Percentiles rank a stretch among this genome's conserved stretches.
These are phyloP conservation scores for Spirogloea muscicola DNA, from an alignment of 139 green algal species.

Conservation along the genomic window DNA sequence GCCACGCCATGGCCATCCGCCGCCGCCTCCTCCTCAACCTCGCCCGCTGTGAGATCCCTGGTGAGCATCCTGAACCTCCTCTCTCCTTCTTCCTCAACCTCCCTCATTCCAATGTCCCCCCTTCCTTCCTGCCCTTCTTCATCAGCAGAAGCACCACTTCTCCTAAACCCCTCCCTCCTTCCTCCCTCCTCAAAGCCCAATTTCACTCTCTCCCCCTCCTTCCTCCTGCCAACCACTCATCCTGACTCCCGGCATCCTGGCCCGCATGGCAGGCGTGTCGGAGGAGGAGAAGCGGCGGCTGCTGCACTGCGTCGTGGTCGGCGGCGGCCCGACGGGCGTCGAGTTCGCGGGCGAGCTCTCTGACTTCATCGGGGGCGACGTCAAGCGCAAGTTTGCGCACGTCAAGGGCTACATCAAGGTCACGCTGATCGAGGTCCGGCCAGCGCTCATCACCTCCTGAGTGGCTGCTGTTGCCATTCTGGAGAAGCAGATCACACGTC, in stretches of 20 bases:
- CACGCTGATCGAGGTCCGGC: slow-evolving; percentile 38
- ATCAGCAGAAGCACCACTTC: too few species aligned
- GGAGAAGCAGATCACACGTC: too few species aligned
- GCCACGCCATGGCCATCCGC: slow-evolving; percentile 25
- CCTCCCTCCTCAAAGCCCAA: too few species aligned
- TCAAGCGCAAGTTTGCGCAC: slow-evolving; percentile 30
- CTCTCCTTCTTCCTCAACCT: too few species aligned
- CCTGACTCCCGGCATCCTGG: too few species aligned
- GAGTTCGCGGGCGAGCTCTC: slow-evolving; percentile 75
- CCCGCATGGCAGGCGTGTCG: slow-evolving; percentile 59
- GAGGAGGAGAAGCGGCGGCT: slow-evolving; percentile 46
- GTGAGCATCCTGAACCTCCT: too few species aligned
- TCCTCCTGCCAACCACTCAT: too few species aligned
- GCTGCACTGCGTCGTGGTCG: slow-evolving; percentile 79
- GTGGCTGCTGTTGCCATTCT: too few species aligned
- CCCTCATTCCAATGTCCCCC: too few species aligned
- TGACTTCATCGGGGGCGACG: slow-evolving; percentile 63
- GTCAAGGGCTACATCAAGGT: slow-evolving; percentile 40
- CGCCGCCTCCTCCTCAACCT: slow-evolving; percentile 42
- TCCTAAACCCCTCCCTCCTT: too few species aligned
- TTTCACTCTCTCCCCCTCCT: too few species aligned
- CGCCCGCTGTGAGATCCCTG: slow-evolving; percentile 44
- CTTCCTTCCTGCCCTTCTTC: too few species aligned
- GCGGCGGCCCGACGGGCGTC: slow-evolving; percentile 77
- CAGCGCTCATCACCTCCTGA: neutral